These are phyloP conservation scores for Diplodia scrobiculata DNA, from an alignment of 2,329 filamentous ascomycete species.

Conservation along the genomic window DNA sequence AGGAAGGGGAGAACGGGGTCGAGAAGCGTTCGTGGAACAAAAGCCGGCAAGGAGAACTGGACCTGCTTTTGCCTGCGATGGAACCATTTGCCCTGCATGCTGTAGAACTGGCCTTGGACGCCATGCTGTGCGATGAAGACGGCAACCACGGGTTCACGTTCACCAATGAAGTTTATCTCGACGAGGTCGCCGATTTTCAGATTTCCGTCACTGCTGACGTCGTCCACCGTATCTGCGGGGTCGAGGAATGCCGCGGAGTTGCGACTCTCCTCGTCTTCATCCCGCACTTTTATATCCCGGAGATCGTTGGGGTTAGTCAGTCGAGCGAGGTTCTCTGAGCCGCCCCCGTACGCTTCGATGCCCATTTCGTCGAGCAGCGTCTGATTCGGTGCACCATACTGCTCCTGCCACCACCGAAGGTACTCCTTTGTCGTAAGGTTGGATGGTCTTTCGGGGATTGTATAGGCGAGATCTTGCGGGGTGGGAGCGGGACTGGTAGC, in stretches of 20 bases:
- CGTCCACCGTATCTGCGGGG: conserved; percentile 34
- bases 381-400: conserved; percentile 42
- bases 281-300: not conserved
- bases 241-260: conserved; percentile 32
- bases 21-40: conserved; percentile 51
- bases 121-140: conserved; percentile 53
- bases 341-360: conserved; percentile 25
- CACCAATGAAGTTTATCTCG: conserved; percentile 42
- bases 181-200: conserved; percentile 54
- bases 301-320: not conserved
- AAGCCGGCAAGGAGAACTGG: conserved; percentile 54
- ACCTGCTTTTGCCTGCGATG: conserved; percentile 45
- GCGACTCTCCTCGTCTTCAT: not conserved
- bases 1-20: conserved; percentile 55
- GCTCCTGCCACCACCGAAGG: conserved; percentile 49
- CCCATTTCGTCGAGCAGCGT: conserved; percentile 39
- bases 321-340: conserved; percentile 30
- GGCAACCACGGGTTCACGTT: conserved; percentile 49
- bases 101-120: conserved; percentile 52
- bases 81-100: conserved; percentile 54
- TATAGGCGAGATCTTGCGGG: not conserved
- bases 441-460: not conserved
- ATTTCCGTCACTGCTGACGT: conserved; percentile 34
- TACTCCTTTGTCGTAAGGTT: conserved; percentile 36
- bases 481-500: not conserved